phyloP scores from a whole-genome alignment of 805 yeast species.

The Candida anglica region DNA sequence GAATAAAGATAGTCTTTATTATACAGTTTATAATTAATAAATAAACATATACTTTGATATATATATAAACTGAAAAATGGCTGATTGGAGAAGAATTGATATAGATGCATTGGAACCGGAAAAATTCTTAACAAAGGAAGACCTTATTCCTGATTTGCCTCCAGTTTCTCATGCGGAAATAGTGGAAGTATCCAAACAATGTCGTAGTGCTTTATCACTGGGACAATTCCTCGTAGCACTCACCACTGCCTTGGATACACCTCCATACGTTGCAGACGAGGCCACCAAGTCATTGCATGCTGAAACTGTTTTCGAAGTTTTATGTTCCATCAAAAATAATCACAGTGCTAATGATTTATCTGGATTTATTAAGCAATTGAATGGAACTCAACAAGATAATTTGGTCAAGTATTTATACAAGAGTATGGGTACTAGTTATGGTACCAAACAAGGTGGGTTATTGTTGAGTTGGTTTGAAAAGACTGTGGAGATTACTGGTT shows the following conservation, averaged over 20 bases:
- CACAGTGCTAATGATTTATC: constrained; percentile 65
- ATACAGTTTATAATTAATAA: too few species aligned
- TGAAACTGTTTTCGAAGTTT: constrained; percentile 61
- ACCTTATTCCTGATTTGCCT: constrained; percentile 54
- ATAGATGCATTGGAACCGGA: constrained; percentile 90
- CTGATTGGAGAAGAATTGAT: constrained; percentile 92
- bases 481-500: constrained; percentile 77
- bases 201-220: constrained; percentile 60
- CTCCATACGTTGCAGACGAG: constrained; percentile 80
- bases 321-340: constrained; percentile 49
- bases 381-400: constrained; percentile 65
- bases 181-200: constrained; percentile 48
- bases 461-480: constrained; percentile 91
- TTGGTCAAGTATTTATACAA: constrained; percentile 82
- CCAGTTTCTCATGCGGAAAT: constrained; percentile 46
- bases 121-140: constrained; percentile 58
- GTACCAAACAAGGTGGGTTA: constrained; percentile 83
- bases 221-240: constrained; percentile 74
- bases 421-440: constrained; percentile 74
- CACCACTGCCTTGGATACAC: constrained; percentile 55
- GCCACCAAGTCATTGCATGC: constrained; percentile 44
- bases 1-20: too few species aligned
- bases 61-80: too few species aligned
- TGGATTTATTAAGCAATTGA: constrained; percentile 53
- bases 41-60: too few species aligned